A percentile compares a stretch with the other conserved stretches of the same genome.
phyloP scores from a whole-genome alignment of 805 yeast species.

The Myxozyma udenii region DNA sequence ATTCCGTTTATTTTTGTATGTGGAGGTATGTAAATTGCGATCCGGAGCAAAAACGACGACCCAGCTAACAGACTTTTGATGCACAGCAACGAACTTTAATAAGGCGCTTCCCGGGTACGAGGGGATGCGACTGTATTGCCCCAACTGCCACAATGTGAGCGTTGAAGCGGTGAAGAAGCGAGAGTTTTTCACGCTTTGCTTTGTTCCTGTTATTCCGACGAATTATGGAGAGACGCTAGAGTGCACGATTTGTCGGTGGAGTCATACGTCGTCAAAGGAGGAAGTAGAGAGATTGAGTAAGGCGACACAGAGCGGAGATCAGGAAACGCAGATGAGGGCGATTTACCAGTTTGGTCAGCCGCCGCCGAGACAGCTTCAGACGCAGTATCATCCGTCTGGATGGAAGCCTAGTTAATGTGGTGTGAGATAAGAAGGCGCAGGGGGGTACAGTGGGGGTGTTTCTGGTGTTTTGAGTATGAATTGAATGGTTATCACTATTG shows the following conservation, averaged over 20 bases:
- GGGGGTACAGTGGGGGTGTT: too few species aligned
- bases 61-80: too few species aligned
- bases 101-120: constrained; percentile 31
- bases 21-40: constrained; percentile 34
- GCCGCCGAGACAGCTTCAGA: constrained; percentile 2
- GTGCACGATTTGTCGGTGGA: constrained; percentile 21
- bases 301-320: neutral
- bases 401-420: too few species aligned
- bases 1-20: constrained; percentile 22
- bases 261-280: constrained; percentile 1
- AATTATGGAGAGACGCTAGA: constrained; percentile 30
- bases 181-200: constrained; percentile 37
- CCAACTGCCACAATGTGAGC: constrained; percentile 30
- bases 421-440: too few species aligned
- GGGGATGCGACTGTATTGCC: constrained; percentile 33
- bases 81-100: constrained; percentile 28
- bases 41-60: too few species aligned
- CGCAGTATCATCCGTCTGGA: constrained; percentile 8
- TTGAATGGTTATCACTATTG: too few species aligned
- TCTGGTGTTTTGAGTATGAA: too few species aligned
- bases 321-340: neutral
- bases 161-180: constrained; percentile 31
- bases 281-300: constrained; percentile 9
- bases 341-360: neutral
- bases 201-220: constrained; percentile 37